Percentiles rank a stretch among this genome's conserved stretches.
These are phyloP conservation scores for Tricholoma terreum DNA, from an alignment of 768 basidiomycete species.

Conservation along the genomic window DNA sequence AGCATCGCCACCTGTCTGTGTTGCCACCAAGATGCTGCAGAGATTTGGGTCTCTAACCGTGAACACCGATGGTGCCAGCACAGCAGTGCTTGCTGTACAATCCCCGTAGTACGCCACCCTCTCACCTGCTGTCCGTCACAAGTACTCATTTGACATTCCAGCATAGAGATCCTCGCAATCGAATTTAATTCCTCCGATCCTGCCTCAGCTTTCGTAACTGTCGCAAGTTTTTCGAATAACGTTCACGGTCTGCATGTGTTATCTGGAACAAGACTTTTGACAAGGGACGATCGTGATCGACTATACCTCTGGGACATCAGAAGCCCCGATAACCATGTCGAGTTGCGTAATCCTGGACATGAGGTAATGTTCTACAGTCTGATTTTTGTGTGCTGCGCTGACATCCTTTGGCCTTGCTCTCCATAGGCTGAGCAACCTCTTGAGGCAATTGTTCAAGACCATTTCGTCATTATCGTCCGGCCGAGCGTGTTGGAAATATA, in stretches of 20 bases:
- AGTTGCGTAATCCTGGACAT: slow-evolving; percentile 33
- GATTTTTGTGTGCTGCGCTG: neutral
- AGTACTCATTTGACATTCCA: slow-evolving; percentile 12
- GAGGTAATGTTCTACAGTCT: slow-evolving; percentile 18
- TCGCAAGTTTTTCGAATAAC: slow-evolving; percentile 28
- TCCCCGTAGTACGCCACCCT: slow-evolving; percentile 33
- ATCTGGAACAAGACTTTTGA: slow-evolving; percentile 35
- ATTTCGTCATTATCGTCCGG: slow-evolving; percentile 46
- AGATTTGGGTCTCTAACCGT: slow-evolving; percentile 43
- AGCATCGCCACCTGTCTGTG: slow-evolving; percentile 29
- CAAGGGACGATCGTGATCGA: slow-evolving; percentile 28
- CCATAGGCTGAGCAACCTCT: slow-evolving; percentile 37
- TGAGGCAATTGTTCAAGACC: slow-evolving; percentile 39
- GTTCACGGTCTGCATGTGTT: slow-evolving; percentile 34
- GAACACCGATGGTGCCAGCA: slow-evolving; percentile 36
- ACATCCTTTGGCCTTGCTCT: neutral
- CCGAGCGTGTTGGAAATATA: slow-evolving; percentile 42
- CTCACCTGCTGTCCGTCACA: neutral
- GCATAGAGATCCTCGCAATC: slow-evolving; percentile 43
- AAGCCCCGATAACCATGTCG: slow-evolving; percentile 26
- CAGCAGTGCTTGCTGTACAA: slow-evolving; percentile 40
- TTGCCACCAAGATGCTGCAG: slow-evolving; percentile 38
- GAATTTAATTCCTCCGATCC: slow-evolving; percentile 33
- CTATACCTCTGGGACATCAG: slow-evolving; percentile 36
- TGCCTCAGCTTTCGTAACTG: slow-evolving; percentile 33